A percentile compares a stretch with the other conserved stretches of the same genome.
These are phyloP conservation scores for Omphalea diandra DNA, from an alignment of 441 rosid genomes.

Conservation along the genomic window DNA sequence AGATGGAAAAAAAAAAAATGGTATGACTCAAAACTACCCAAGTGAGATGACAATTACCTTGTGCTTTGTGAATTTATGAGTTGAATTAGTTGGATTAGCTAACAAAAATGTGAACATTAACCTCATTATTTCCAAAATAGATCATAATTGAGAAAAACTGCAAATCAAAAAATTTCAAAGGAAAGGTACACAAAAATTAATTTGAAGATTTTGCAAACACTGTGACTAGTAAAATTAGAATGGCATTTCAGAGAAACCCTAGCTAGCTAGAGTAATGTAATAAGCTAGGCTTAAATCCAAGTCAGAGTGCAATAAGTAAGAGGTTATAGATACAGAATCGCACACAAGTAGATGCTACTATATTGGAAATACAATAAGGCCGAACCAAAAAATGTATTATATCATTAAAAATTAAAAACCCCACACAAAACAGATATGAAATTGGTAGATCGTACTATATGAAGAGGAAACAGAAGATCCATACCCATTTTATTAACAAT, in stretches of 20 bases:
- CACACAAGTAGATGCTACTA: not conserved
- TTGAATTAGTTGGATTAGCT: not conserved
- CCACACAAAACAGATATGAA: constrained; percentile 14
- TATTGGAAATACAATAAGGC: too few species aligned
- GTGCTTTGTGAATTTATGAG: not conserved
- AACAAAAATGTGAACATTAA: not conserved
- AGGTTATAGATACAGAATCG: not conserved
- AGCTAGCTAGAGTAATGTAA: too few species aligned
- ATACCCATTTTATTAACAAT: too few species aligned
- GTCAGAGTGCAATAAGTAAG: not conserved
- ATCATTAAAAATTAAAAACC: constrained; percentile 1
- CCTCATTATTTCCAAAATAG: not conserved
- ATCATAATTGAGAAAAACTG: not conserved
- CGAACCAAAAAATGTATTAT: not conserved
- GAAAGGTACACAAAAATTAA: not conserved
- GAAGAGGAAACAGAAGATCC: constrained; percentile 6
- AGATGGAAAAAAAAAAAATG: not conserved
- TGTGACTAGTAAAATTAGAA: constrained; percentile 1
- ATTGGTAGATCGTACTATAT: not conserved
- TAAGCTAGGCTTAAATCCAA: too few species aligned
- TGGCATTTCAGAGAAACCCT: constrained; percentile 18
- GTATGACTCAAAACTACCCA: not conserved
- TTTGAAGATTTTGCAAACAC: too few species aligned
- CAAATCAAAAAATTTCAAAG: not conserved
- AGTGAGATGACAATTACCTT: not conserved